Evolutionary conservation across 805 yeast genomes (phyloP).

Genomic region (Metschnikowia amazonensis): DNA sequence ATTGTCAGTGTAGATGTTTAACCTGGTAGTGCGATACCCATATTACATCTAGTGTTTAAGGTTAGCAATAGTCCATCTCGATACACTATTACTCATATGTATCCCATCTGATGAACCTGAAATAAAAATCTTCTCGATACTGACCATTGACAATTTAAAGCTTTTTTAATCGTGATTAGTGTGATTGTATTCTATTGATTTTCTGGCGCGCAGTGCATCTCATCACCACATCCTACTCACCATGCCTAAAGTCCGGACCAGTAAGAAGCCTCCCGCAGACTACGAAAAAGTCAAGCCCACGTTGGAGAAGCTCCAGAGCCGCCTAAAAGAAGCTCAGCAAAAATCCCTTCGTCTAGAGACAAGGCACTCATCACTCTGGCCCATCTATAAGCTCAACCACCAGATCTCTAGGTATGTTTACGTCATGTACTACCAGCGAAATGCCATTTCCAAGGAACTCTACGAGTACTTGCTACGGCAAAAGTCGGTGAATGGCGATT

Average conservation of each 20-base stretch:
- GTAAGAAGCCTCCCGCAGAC: slow-evolving; percentile 61
- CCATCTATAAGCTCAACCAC: slow-evolving; percentile 64
- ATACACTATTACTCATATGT: no score
- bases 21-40: no score
- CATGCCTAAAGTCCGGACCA: slow-evolving; percentile 11
- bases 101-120: no score
- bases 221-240: no score
- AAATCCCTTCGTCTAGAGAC: slow-evolving; percentile 37
- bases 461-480: slow-evolving; percentile 72
- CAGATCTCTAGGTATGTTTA: slow-evolving; percentile 74
- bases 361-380: slow-evolving; percentile 61
- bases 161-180: no score
- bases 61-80: no score
- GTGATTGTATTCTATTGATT: no score
- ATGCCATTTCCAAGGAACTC: slow-evolving; percentile 60
- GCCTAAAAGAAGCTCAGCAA: slow-evolving; percentile 49
- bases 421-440: slow-evolving; percentile 66
- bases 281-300: slow-evolving; percentile 67
- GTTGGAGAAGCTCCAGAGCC: slow-evolving; percentile 51
- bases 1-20: no score
- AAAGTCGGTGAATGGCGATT: slow-evolving; percentile 59
- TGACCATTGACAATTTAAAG: no score
- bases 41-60: no score
- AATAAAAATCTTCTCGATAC: no score
- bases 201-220: no score